phyloP scores from a whole-genome alignment of 768 basidiomycete species.

The Boletus speciosus region DNA sequence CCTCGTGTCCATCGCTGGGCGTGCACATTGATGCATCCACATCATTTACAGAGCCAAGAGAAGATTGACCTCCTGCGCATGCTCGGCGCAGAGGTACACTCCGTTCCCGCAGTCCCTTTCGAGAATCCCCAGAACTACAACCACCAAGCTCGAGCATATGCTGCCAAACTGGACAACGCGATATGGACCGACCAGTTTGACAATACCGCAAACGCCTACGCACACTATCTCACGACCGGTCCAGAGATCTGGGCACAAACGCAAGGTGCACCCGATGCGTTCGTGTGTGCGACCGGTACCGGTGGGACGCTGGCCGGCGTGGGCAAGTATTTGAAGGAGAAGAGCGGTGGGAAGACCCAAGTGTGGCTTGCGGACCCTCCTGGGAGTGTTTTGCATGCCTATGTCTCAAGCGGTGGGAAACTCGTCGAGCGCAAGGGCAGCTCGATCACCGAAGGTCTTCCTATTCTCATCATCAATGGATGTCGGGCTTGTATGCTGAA shows the following conservation, averaged over 20 bases:
- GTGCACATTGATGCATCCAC: neutral
- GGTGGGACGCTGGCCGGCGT: constrained; percentile 94
- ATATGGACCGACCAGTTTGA: constrained; percentile 99
- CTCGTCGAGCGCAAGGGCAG: constrained; percentile 75
- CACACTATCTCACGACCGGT: constrained; percentile 87
- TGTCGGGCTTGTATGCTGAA: neutral
- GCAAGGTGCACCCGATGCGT: constrained; percentile 75
- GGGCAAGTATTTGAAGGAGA: constrained; percentile 81
- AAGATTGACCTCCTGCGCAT: constrained; percentile 97
- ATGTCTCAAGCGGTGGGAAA: constrained; percentile 76
- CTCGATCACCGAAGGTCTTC: constrained; percentile 85
- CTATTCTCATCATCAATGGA: neutral
- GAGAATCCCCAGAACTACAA: constrained; percentile 97
- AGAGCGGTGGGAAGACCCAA: constrained; percentile 72
- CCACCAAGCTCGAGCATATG: constrained; percentile 91
- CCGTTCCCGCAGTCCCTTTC: constrained; percentile 95
- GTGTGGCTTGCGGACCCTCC: constrained; percentile 97
- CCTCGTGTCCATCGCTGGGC: neutral
- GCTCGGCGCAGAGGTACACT: constrained; percentile 95
- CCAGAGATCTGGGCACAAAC: constrained; percentile 97
- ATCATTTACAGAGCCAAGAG: constrained; percentile 75
- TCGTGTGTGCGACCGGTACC: constrained; percentile 92
- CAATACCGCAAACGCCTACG: constrained; percentile 86
- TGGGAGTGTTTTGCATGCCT: constrained; percentile 86
- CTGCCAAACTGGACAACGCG: constrained; percentile 68